Evolutionary conservation across 2,329 filamentous ascomycete species (phyloP), one percentile per base, ranked within the genome.

Genomic region (Chrysosporium keratinophilum): DNA sequence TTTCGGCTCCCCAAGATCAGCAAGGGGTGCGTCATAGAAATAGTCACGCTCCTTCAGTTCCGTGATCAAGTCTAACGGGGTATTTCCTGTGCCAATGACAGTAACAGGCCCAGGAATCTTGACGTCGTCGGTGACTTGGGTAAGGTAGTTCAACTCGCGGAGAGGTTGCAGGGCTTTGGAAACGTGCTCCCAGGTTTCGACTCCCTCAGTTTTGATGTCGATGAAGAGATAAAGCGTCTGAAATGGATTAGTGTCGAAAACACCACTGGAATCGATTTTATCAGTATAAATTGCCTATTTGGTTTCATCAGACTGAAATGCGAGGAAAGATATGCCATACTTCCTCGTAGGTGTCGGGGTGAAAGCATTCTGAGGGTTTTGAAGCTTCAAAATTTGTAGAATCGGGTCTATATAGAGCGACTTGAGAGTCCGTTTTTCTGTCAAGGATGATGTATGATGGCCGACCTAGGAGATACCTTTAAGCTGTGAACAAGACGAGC

Each of bases 181-280:
- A 1, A 82, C 79, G 34, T 71, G 72, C 1, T 78, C 70, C 71
- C 78, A 83, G 1, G 81, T 81, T 33, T 70, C 71, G 0, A 67
- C 61, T 5, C 79, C 79, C 35, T 74, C 67, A 0, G 81, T 83
- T 65, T 84, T 84, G 55, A 82, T 61, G 62, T 84, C 81, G 55
- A 84, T 76, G 66, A 82, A 83, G 45, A 84, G 71, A 67, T 82
- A 83, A 5, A 85, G 71, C 0, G 81, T 83, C 64, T 83, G 80
- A 5, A 65, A 70, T 1, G 69, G 63, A 34, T 63, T 62, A 1
- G 78, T 78, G 64, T 84, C 81, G 62, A 76, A 84, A 12, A 84
- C 78, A 34, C 81, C 81, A 61, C 69, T 71, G 45, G 42, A 50
- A n/a, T 37, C 6, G 19, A n/a, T 14, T n/a, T n/a, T 34, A 28